These are phyloP conservation scores for Colletotrichum neosansevieriae DNA, from an alignment of 2,329 filamentous ascomycete species.

Conservation along the genomic window DNA sequence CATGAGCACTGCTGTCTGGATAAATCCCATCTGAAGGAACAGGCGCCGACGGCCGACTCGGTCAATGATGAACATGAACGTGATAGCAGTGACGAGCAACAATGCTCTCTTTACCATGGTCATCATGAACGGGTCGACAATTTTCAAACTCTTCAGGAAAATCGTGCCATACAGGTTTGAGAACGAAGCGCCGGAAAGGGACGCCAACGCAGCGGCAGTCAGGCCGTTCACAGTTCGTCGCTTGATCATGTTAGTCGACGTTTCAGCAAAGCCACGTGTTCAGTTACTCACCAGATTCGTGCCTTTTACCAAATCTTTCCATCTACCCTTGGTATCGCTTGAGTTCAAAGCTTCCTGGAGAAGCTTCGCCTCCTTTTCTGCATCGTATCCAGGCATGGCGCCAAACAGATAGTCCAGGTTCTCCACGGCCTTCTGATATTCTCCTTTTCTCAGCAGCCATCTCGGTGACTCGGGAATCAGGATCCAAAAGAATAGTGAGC, in stretches of 20 bases:
- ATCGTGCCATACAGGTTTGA: constrained; percentile 43
- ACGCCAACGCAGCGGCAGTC: constrained; percentile 24
- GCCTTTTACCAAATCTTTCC: constrained; percentile 35
- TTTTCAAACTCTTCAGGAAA: constrained; percentile 42
- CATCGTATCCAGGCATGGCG: constrained; percentile 35
- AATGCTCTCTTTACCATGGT: constrained; percentile 43
- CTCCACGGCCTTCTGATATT: constrained; percentile 35
- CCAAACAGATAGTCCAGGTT: constrained; percentile 41
- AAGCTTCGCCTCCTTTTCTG: constrained; percentile 39
- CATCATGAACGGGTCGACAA: constrained; percentile 46
- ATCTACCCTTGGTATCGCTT: constrained; percentile 23
- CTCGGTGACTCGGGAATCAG: constrained; percentile 46
- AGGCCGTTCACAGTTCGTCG: constrained; percentile 35
- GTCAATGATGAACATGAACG: constrained; percentile 41
- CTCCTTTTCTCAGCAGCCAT: constrained; percentile 45
- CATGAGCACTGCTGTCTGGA: constrained; percentile 43
- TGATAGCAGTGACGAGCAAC: constrained; percentile 38
- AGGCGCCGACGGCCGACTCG: constrained; percentile 32
- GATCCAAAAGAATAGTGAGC: constrained; percentile 37
- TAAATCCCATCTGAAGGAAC: constrained; percentile 40
- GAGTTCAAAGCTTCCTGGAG: constrained; percentile 36
- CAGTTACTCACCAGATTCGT: constrained; percentile 23
- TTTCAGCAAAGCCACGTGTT: no score
- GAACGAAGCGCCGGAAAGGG: constrained; percentile 43
- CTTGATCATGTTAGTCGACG: neutral